Evolutionary conservation across 768 basidiomycete genomes (phyloP).

Genomic region (Coprinopsis sp.): DNA sequence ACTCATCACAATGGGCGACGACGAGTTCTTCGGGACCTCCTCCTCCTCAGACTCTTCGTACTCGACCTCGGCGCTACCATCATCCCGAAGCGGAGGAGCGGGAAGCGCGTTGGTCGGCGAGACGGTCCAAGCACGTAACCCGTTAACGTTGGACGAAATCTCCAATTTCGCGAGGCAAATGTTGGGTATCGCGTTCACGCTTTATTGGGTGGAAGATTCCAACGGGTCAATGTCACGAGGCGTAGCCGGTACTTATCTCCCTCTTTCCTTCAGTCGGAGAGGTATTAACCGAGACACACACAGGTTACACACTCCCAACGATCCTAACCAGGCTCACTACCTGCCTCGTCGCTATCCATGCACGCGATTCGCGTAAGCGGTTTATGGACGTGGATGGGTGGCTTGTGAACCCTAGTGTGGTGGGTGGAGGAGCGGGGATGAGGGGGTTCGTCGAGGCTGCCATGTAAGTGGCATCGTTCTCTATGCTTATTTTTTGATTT

Average conservation of each 20-base stretch:
- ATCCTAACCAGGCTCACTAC: constrained; percentile 73
- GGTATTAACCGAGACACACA: too few relatives aligned
- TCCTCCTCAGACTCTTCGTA: background rate
- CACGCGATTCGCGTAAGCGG: constrained; percentile 78
- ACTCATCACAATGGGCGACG: constrained; percentile 89
- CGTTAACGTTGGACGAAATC: constrained; percentile 80
- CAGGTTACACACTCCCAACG: too few relatives aligned
- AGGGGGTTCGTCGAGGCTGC: constrained; percentile 81
- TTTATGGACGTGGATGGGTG: constrained; percentile 86
- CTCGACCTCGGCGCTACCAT: background rate
- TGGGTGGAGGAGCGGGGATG: too few relatives aligned
- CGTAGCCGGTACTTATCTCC: too few relatives aligned
- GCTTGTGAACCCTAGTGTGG: constrained; percentile 54
- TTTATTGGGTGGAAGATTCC: constrained; percentile 51
- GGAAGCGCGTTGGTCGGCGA: too few relatives aligned
- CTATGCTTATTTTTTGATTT: background rate
- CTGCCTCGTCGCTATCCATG: constrained; percentile 78
- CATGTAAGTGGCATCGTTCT: constrained; percentile 39
- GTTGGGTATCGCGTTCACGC: constrained; percentile 77
- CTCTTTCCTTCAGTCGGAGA: too few relatives aligned
- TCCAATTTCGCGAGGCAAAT: constrained; percentile 69
- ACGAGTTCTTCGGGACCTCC: constrained; percentile 75
- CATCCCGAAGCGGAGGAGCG: too few relatives aligned
- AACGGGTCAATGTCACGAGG: too few relatives aligned
- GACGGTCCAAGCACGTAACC: constrained; percentile 49